Base-by-base conservation (phyloP, 495 filamentous ascomycete species). In the Trichocladium antarcticum region DNA sequence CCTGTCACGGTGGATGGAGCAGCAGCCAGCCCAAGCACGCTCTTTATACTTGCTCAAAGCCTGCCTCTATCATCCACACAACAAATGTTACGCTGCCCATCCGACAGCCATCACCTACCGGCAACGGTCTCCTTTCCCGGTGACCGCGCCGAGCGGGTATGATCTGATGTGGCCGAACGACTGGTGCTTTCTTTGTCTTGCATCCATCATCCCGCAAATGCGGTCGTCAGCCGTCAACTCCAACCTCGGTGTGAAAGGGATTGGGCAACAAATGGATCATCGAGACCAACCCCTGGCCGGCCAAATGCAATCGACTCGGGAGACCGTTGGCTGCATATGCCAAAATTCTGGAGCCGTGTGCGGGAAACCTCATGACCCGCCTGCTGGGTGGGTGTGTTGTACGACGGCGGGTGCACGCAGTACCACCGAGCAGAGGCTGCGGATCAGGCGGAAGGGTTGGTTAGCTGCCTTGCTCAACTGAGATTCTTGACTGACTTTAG, bases 151-250 rank as follows among this genome's bases (percentile, higher is more conserved):
- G 22, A 31, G 6, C 21, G 36, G 36, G 45, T 39, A 32, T 31
- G 36, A 47, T 38, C 8, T 46, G 44, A 12, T 34, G 3, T 19
- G 24, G 15, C 44, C 21, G 34, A 19, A 22, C 15, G n/a, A 20
- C 15, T 47, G 3, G 32, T 11, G 1, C 17, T 1, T 35, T n/a
- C 24, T 44, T 16, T 15, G 1, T 29, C 15, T 35, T 16, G 15
- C 17, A 16, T 27, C 12, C 19, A 27, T 6, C 19, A 27, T 39
- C 10, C 45, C 35, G 36, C n/a, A 37, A 22, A 7, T 12, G 21
- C 35, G 10, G 45, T 15, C 16, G 46, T 49, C 46, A 49, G 28
- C 46, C 37, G 37, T 34, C 10, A 16, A 39, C 45, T 44, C 12
- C 45, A 12, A 16, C 36, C 37, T 41, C 37, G 46, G 28, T 49